A percentile compares a stretch with the other conserved stretches of the same genome.
Evolutionary conservation across 1,284 basidiomycete species (phyloP).

Genomic region (Tetrapyrgos nigripes): DNA sequence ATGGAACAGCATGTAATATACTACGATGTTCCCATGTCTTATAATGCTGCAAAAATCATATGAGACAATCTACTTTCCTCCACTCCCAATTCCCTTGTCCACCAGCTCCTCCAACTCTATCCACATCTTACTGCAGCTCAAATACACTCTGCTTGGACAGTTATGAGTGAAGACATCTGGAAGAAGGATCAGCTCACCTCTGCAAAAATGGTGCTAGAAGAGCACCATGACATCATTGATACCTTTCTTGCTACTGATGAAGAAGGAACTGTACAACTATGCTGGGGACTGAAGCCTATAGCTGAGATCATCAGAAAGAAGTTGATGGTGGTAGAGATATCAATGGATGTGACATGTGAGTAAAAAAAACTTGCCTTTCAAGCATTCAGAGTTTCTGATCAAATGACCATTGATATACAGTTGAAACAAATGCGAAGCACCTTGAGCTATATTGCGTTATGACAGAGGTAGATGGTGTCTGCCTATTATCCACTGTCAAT

Average conservation of each 20-base stretch:
- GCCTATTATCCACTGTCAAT: slow-evolving; percentile 29
- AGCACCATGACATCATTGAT: background rate
- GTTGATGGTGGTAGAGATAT: slow-evolving; percentile 21
- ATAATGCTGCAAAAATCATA: no score
- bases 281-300: slow-evolving; percentile 3
- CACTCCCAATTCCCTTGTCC: background rate
- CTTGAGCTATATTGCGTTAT: slow-evolving; percentile 37
- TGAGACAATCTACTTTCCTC: background rate
- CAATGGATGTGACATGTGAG: slow-evolving; percentile 72
- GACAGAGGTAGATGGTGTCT: slow-evolving; percentile 34
- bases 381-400: no score
- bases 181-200: slow-evolving; percentile 4
- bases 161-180: slow-evolving; percentile 15
- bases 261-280: background rate
- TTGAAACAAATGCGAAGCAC: slow-evolving; percentile 28
- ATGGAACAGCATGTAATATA: no score
- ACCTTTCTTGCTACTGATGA: background rate
- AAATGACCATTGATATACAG: slow-evolving; percentile 35
- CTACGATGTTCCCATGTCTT: no score
- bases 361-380: slow-evolving; percentile 25
- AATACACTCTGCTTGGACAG: slow-evolving; percentile 7
- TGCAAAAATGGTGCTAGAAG: slow-evolving; percentile 2
- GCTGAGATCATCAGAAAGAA: background rate
- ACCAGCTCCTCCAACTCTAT: background rate
- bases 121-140: slow-evolving; percentile 4